Evolutionary conservation across 441 rosid genomes (phyloP).

Genomic region (Populus hybrid): DNA sequence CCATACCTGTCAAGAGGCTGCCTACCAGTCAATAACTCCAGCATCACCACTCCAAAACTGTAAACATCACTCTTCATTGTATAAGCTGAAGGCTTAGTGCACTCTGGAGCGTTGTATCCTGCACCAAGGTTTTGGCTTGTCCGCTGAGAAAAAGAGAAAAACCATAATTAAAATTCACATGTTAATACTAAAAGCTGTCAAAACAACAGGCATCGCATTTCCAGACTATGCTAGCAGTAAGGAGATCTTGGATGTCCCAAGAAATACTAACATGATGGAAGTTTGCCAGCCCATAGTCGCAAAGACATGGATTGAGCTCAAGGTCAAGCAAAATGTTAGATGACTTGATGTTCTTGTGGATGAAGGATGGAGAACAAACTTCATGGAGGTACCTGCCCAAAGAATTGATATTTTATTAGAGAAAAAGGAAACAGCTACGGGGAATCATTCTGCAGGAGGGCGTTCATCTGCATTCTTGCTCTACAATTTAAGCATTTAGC

Average conservation of each 20-base stretch:
- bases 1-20: constrained; percentile 58
- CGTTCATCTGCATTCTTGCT: not conserved
- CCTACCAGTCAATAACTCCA: constrained; percentile 90
- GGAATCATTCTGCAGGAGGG: not conserved
- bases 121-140: constrained; percentile 86
- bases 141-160: constrained; percentile 36
- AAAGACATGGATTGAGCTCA: constrained; percentile 75
- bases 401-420: not conserved
- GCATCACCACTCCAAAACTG: constrained; percentile 94
- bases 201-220: not conserved
- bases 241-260: not conserved
- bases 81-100: constrained; percentile 69
- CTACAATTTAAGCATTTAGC: not conserved
- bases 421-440: not conserved
- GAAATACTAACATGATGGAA: constrained; percentile 57
- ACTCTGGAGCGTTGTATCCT: constrained; percentile 97
- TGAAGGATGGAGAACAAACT: constrained; percentile 71
- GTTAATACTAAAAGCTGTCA: too few species aligned
- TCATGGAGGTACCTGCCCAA: constrained; percentile 86
- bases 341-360: constrained; percentile 95
- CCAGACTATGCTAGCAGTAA: not conserved
- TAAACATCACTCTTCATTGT: constrained; percentile 86
- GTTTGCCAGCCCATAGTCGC: constrained; percentile 77
- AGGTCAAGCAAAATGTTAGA: constrained; percentile 83
- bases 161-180: not conserved